Evolutionary conservation across 495 filamentous ascomycete species (phyloP), one percentile per base, ranked within the genome.

Genomic region (Xylaria scruposa): DNA sequence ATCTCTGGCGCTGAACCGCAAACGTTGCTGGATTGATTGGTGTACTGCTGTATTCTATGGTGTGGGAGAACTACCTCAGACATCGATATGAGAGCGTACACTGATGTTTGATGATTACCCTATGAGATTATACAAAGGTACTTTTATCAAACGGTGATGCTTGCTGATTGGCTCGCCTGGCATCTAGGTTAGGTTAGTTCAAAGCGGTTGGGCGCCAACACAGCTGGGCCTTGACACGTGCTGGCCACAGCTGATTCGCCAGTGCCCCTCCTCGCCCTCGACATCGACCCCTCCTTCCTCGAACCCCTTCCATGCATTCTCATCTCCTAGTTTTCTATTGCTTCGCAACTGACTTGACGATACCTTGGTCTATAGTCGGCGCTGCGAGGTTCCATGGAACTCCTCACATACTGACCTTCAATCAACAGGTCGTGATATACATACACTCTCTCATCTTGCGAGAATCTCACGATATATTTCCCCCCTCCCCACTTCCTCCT

Each of bases 131-230:
- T 21, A 21, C n/a, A n/a, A n/a, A n/a, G n/a, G n/a, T n/a, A n/a
- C n/a, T n/a, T 5, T 49, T 6, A 38, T 8, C 6, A 8, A 26
- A 15, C 13, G 24, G 51, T 54, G 24, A 54, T 13, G 33, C 19
- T 38, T 21, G 33, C 19, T 19, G 31, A 26, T 19, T 47, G 36
- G 40, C 24, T 47, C 26, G 24, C 21, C 1, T 15, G 12, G 1
- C 13, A 26, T 29, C 36, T 75, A 87, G 90, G 74, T 93, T 91
- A 56, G 12, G 85, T 85, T 70, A 84, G 86, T 36, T 29, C 5
- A 12, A 26, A 49, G 19, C 8, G 31, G 58, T 70, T 54, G 58
- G 68, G 68, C 68, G 68, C 46, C 58, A 70, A 70, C 44, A 19
- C 36, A 19, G 63, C 42, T 53, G 1, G 42, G 36, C 36, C 46